Evolutionary conservation across 768 basidiomycete species (phyloP).

Genomic region (Exidia glandulosa): DNA sequence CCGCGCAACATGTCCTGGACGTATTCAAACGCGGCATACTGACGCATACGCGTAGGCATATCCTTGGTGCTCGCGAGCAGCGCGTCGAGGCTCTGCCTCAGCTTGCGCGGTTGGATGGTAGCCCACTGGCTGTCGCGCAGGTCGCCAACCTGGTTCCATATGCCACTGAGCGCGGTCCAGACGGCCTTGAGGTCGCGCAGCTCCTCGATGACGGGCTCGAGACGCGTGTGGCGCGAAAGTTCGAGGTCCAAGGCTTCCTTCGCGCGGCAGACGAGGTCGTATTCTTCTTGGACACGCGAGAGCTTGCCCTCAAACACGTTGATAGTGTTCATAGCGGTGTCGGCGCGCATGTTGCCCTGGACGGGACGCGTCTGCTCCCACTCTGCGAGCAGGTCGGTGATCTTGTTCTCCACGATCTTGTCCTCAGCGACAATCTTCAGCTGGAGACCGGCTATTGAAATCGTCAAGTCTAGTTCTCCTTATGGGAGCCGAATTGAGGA

Average conservation of each 20-base stretch:
- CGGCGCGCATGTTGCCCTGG: constrained; percentile 92
- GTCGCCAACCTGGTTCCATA: constrained; percentile 90
- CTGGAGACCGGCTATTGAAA: constrained; percentile 77
- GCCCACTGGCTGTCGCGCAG: constrained; percentile 84
- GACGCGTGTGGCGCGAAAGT: constrained; percentile 74
- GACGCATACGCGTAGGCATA: constrained; percentile 98
- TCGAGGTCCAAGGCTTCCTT: constrained; percentile 97
- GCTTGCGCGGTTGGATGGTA: constrained; percentile 85
- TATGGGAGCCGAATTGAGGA: constrained; percentile 5
- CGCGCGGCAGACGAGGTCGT: constrained; percentile 88
- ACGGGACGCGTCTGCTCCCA: constrained; percentile 97
- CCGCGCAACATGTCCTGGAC: constrained; percentile 85
- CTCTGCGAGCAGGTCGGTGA: constrained; percentile 78
- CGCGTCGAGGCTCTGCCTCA: constrained; percentile 89
- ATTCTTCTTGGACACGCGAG: constrained; percentile 83
- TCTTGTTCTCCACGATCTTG: constrained; percentile 94
- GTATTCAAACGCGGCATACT: constrained; percentile 97
- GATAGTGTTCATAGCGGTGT: constrained; percentile 92
- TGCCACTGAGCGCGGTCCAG: constrained; percentile 96
- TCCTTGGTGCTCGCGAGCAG: constrained; percentile 89
- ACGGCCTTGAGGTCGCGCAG: constrained; percentile 93
- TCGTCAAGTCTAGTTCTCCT: background rate
- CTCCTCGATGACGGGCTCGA: constrained; percentile 93
- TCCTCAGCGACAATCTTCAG: constrained; percentile 99
- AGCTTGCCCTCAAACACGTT: constrained; percentile 91